Evolutionary conservation across 2,329 filamentous ascomycete genomes (phyloP), one percentile per base, ranked within the genome.

Genomic region (Cryphonectria nitschkei): DNA sequence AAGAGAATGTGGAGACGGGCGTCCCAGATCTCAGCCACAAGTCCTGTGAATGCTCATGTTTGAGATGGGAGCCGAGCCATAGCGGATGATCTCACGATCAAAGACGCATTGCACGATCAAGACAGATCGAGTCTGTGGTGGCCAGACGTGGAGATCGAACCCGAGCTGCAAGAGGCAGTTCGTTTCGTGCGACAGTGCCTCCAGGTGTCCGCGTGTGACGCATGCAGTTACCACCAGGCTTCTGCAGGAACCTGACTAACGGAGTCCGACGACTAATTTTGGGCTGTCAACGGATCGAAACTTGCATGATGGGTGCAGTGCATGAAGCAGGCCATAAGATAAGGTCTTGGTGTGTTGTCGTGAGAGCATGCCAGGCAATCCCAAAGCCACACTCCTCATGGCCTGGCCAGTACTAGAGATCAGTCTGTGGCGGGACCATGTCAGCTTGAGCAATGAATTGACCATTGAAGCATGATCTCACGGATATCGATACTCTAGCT

Each of bases 41-140:
- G 46, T 67, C 54, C 32, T 65, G 26, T 73, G 70, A 73, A 43
- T 73, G 72, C 72, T 68, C 69, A 73, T 65, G 72, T 71, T 73
- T 43, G 69, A 71, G 60, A 39, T 61, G 32, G 46, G 65, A 71
- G 58, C 64, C 72, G 69, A 72, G 70, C 62, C 54, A 65, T n/a
- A 26, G 52, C 34, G 34, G 43, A 26, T 43, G 37, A 54, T 71
- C 56, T 63, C 58, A 39, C 34, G 58, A 39, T 39, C 19, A 6
- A 34, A 39, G 32, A 61, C 58, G 58, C 16, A 13, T 29, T 32
- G 29, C 14, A 32, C 26, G 4, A 32, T 58, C 54, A 61, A 22
- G 56, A 60, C 16, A 41, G 39, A 32, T 65, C 62, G 29, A 29
- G 62, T 34, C 54, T 58, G 29, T 16, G 54, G 29, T 58, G 54